phyloP scores from a whole-genome alignment of 2,329 filamentous ascomycete genomes.

The Fusarium avenaceum region DNA sequence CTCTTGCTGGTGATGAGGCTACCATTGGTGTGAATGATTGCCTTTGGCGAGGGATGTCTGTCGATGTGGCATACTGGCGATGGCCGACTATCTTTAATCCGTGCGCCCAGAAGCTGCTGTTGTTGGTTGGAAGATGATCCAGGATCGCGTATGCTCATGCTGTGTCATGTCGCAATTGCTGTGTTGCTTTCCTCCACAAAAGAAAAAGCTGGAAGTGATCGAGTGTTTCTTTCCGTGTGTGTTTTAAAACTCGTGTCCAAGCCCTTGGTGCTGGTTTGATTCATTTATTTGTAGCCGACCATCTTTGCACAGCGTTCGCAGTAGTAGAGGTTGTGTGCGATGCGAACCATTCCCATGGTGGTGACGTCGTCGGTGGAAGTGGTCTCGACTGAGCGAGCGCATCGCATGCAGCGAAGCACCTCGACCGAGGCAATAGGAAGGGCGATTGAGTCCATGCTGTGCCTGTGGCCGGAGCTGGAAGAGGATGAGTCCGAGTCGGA shows the following conservation, averaged over 20 bases:
- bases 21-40: slow-evolving; percentile 8
- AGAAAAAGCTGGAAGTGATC: slow-evolving; percentile 22
- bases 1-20: slow-evolving; percentile 16
- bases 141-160: slow-evolving; percentile 21
- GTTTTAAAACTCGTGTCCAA: slow-evolving; percentile 21
- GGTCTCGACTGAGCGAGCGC: slow-evolving; percentile 70
- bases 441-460: slow-evolving; percentile 64
- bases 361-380: slow-evolving; percentile 71
- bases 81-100: slow-evolving; percentile 29
- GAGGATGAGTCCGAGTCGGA: slow-evolving; percentile 45
- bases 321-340: slow-evolving; percentile 76
- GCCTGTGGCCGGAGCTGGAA: slow-evolving; percentile 53
- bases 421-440: slow-evolving; percentile 67
- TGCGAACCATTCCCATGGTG: slow-evolving; percentile 73
- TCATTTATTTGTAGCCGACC: slow-evolving; percentile 70
- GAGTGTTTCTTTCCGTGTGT: slow-evolving; percentile 13
- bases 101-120: slow-evolving; percentile 25
- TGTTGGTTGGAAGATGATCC: not conserved
- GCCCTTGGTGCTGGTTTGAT: slow-evolving; percentile 3
- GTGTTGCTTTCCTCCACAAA: slow-evolving; percentile 25
- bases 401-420: slow-evolving; percentile 73
- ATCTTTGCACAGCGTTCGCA: slow-evolving; percentile 74
- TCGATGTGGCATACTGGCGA: slow-evolving; percentile 28
- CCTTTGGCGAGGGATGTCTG: slow-evolving; percentile 21
- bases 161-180: slow-evolving; percentile 26